These are phyloP conservation scores for Magnaporthales sp. DNA, from an alignment of 2,329 filamentous ascomycete genomes.

Conservation along the genomic window DNA sequence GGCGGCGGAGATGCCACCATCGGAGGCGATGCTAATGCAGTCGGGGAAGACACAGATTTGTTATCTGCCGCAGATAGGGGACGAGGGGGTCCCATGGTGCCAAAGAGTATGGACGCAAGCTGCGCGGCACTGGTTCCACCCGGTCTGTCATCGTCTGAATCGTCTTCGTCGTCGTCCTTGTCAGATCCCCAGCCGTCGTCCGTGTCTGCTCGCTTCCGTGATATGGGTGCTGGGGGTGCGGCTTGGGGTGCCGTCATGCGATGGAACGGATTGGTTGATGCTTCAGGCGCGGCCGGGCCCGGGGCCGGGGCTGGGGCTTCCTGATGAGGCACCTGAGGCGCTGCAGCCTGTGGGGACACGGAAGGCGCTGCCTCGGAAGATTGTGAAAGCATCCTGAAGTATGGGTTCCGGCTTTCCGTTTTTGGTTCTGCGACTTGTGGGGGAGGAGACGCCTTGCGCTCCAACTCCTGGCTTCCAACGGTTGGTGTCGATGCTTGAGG, in stretches of 20 bases:
- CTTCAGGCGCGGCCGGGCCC: constrained; percentile 36
- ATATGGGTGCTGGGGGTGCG: constrained; percentile 39
- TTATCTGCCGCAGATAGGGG: constrained; percentile 77
- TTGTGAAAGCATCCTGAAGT: constrained; percentile 82
- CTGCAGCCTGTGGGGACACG: constrained; percentile 29
- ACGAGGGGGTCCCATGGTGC: constrained; percentile 90
- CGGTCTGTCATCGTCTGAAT: constrained; percentile 69
- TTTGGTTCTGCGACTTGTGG: constrained; percentile 38
- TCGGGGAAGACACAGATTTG: constrained; percentile 38
- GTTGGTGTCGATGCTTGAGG: constrained; percentile 53
- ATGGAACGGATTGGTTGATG: constrained; percentile 94
- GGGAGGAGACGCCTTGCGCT: constrained; percentile 36
- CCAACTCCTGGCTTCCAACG: constrained; percentile 44
- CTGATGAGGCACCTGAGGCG: constrained; percentile 28
- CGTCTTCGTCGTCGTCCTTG: constrained; percentile 50
- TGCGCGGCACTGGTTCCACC: constrained; percentile 81
- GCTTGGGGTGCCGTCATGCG: constrained; percentile 61
- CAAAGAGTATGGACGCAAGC: constrained; percentile 89
- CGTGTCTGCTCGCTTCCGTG: constrained; percentile 42
- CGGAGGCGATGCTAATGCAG: constrained; percentile 24
- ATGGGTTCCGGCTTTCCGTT: constrained; percentile 85
- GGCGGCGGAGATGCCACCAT: constrained; percentile 26
- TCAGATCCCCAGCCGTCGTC: constrained; percentile 82
- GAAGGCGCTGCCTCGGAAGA: constrained; percentile 39
- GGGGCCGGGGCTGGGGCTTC: constrained; percentile 33